phyloP scores from a whole-genome alignment of 495 filamentous ascomycete genomes.

The Hypoxylon trugodes region DNA sequence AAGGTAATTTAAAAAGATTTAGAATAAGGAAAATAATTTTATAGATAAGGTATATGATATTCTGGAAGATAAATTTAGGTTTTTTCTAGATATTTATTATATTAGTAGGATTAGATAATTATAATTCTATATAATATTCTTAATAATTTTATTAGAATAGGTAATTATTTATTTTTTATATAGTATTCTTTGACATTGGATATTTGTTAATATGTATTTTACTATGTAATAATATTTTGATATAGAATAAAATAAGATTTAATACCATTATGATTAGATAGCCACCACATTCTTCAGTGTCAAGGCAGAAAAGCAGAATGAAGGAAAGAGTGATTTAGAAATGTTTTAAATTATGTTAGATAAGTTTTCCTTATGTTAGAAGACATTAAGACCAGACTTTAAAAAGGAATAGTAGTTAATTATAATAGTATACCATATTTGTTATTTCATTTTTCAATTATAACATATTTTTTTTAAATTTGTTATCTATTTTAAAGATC shows the following conservation, averaged over 20 bases:
- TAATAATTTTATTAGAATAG: no score
- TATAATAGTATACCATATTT: neutral
- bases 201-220: no score
- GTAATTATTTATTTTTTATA: no score
- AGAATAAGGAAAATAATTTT: no score
- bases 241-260: neutral
- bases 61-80: no score
- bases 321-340: conserved; percentile 2
- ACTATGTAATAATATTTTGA: no score
- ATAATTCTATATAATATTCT: no score
- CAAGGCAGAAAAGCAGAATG: conserved; percentile 2
- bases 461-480: conserved; percentile 2
- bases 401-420: conserved; percentile 6
- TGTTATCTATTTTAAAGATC: neutral
- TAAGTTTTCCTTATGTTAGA: neutral
- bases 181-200: no score
- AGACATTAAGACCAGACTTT: neutral
- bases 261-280: conserved; percentile 8
- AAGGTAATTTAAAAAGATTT: no score
- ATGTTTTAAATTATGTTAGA: neutral
- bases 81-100: no score
- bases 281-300: conserved; percentile 1
- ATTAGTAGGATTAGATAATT: no score
- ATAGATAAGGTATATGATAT: no score
- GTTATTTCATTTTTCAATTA: neutral